Evolutionary conservation across 2,329 filamentous ascomycete species (phyloP), one percentile per base, ranked within the genome.

Genomic region (Pseudogymnoascus pannorum): DNA sequence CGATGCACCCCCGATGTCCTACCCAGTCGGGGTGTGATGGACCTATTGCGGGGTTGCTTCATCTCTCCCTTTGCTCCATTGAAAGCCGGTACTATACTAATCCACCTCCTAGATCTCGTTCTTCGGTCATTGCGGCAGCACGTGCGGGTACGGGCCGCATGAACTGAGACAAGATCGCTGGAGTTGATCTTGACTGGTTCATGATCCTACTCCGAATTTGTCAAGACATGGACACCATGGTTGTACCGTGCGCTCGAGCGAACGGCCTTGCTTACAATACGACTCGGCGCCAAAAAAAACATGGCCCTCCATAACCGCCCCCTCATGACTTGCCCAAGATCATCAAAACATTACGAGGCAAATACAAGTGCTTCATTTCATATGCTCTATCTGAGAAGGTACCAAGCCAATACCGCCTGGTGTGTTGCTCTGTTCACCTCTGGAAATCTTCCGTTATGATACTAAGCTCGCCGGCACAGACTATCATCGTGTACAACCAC

Each of bases 61-160:
- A 31, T 29, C 4, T 31, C n/a, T 18, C 26, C 31, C 24, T 31
- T 18, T 54, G 26, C 24, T 29, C 44, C 44, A 54, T n/a, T 54
- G 44, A n/a, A 31, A 54, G 44, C n/a, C 26, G n/a, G n/a, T 31
- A 54, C 44, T 11, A 29, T 18, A 3, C 24, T 12, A 54, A 54
- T 18, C 44, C 24, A 31, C 44, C 24, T 11, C 44, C 44, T 31
- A 54, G 44, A n/a, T 12, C 44, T 51, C 24, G 8, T 29, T 29
- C 44, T 51, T 51, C 24, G 24, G 44, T 51, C 24, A 31, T 51
- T 51, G 44, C 44, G 44, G 44, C 14, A 51, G 44, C 44, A 51
- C 44, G 44, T 51, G 44, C 44, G 44, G 44, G 24, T 51, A 51
- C 24, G 44, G 44, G 44, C 44, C 44, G 44, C 44, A 51, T 51